Percentiles rank a stretch among this genome's conserved stretches.
Conservation (phyloP, 192 early-diverging fungal genomes). For the Lunasporangiospora selenospora region DNA sequence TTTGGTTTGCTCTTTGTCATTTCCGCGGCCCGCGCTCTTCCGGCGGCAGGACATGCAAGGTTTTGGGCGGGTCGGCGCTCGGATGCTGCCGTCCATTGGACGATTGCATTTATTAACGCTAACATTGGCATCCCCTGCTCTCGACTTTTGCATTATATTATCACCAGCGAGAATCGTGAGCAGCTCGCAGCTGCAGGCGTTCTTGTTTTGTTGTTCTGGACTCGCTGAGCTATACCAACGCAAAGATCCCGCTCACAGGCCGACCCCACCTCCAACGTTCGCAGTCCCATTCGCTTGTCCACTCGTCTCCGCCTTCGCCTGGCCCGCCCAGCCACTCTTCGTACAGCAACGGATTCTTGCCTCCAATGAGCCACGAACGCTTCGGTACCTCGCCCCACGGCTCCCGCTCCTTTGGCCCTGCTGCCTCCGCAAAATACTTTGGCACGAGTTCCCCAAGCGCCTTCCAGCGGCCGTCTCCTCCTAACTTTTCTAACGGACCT, state of each 20-base stretch:
- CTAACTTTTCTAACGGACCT: not conserved
- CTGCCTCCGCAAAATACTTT: slow-evolving; percentile 42
- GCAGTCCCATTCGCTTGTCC: slow-evolving; percentile 30
- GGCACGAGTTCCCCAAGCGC: slow-evolving; percentile 32
- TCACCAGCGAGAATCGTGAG: slow-evolving; percentile 38
- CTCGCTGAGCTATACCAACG: slow-evolving; percentile 41
- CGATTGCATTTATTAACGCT: not conserved
- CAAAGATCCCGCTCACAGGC: slow-evolving; percentile 44
- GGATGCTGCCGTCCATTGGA: not conserved
- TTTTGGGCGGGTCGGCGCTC: not conserved
- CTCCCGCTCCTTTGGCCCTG: slow-evolving; percentile 17
- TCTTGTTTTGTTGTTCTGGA: slow-evolving; percentile 4
- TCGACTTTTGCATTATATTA: too few relatives aligned
- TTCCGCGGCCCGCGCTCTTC: too few relatives aligned
- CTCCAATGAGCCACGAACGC: slow-evolving; percentile 19
- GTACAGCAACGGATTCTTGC: slow-evolving; percentile 20
- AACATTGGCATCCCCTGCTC: not conserved
- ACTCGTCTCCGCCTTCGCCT: slow-evolving; percentile 44
- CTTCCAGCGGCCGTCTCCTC: slow-evolving; percentile 21
- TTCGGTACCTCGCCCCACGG: slow-evolving; percentile 32
- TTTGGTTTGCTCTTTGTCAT: too few relatives aligned
- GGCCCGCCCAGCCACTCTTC: slow-evolving; percentile 20
- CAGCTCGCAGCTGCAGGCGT: slow-evolving; percentile 45
- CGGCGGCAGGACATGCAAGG: too few relatives aligned
- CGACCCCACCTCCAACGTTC: slow-evolving; percentile 42